Percentiles rank a stretch among this genome's conserved stretches.
Conservation (phyloP, 2,329 filamentous ascomycete genomes). For the Claviceps sorghi region DNA sequence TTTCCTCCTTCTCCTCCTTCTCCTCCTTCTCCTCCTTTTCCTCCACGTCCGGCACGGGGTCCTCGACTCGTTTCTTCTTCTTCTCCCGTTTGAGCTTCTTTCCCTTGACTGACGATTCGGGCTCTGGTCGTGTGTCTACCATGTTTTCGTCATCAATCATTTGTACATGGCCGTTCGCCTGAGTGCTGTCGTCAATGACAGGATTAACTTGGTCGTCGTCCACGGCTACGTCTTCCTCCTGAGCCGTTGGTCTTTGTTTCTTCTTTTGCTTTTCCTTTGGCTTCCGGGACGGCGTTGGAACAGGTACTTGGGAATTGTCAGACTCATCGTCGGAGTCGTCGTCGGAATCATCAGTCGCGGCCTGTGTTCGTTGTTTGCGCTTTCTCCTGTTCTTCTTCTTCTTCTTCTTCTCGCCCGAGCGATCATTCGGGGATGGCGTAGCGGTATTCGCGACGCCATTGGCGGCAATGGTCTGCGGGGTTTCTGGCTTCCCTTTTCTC, state of each 20-base stretch:
- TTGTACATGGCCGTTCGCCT: not conserved
- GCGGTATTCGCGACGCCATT: slow-evolving; percentile 8
- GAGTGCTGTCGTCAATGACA: not conserved
- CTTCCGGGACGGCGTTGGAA: not conserved
- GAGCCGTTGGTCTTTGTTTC: not conserved
- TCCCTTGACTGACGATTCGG: not conserved
- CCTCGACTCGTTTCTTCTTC: slow-evolving; percentile 16
- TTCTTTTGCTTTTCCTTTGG: not conserved
- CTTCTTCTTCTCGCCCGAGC: slow-evolving; percentile 7
- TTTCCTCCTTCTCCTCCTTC: slow-evolving; percentile 12
- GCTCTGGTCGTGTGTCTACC: not conserved
- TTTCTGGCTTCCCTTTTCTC: slow-evolving; percentile 10
- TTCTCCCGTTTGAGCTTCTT: slow-evolving; percentile 3
- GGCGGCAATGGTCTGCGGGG: slow-evolving; percentile 5
- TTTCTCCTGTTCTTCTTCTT: slow-evolving; percentile 24
- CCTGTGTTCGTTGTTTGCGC: slow-evolving; percentile 18
- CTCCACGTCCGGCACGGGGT: slow-evolving; percentile 6
- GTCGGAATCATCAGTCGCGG: slow-evolving; percentile 11
- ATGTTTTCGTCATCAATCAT: slow-evolving; percentile 1
- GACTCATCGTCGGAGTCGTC: slow-evolving; percentile 6
- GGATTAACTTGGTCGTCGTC: not conserved
- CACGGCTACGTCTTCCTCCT: not conserved
- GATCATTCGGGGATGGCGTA: not conserved
- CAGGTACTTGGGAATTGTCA: slow-evolving; percentile 7
- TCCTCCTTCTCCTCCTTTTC: slow-evolving; percentile 13